These are phyloP conservation scores for Neospermospora avenae DNA, from an alignment of 2,329 filamentous ascomycete species.

Conservation along the genomic window DNA sequence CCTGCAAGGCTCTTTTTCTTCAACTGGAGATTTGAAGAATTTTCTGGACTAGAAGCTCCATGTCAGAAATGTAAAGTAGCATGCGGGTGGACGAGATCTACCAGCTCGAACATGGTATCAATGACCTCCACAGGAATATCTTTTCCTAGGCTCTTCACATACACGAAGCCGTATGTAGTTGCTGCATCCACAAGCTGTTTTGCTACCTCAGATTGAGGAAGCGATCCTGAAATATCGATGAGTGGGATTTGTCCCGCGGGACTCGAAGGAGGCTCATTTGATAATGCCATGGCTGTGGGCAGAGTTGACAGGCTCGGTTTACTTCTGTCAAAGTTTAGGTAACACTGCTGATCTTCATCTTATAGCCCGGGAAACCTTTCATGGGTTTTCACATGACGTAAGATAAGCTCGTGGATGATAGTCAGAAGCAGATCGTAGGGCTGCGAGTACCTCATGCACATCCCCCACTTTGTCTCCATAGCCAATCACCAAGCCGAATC, in stretches of 20 bases:
- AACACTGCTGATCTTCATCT: no score
- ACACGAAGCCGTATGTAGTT: slow-evolving; percentile 82
- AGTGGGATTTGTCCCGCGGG: slow-evolving; percentile 60
- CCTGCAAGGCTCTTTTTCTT: slow-evolving; percentile 70
- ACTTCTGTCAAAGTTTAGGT: no score
- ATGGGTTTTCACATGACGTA: no score
- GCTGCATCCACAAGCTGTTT: slow-evolving; percentile 76
- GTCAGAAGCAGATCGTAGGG: no score
- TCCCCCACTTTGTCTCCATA: no score
- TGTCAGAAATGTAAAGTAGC: not conserved
- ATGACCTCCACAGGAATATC: slow-evolving; percentile 67
- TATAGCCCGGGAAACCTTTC: no score
- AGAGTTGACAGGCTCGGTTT: no score
- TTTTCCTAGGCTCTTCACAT: slow-evolving; percentile 71
- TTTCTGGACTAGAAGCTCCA: slow-evolving; percentile 54
- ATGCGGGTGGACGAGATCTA: slow-evolving; percentile 39
- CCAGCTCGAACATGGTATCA: slow-evolving; percentile 69
- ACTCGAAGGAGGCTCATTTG: not conserved
- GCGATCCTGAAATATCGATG: slow-evolving; percentile 70
- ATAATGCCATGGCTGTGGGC: not conserved
- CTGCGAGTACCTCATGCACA: no score
- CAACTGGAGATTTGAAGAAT: slow-evolving; percentile 67
- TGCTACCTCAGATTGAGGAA: slow-evolving; percentile 53
- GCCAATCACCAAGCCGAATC: no score
- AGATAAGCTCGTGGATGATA: no score